Conservation (phyloP, 306 rosid species). For the Spatholobus suberectus region DNA sequence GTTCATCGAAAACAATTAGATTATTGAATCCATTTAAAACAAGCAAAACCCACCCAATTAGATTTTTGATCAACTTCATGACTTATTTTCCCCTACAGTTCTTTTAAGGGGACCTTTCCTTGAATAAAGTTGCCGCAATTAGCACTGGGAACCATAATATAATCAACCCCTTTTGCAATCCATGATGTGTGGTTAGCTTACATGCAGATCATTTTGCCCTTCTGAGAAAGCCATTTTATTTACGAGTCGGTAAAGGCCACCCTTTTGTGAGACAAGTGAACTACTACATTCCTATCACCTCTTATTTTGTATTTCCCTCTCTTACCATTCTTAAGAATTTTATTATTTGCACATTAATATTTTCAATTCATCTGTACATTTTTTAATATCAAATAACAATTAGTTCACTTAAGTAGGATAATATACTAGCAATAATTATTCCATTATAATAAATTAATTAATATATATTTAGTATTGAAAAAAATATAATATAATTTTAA, state of each 20-base stretch:
- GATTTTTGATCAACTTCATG: background rate
- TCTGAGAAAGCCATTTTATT: background rate
- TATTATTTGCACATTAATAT: background rate
- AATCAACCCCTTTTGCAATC: background rate
- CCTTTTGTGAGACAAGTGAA: background rate
- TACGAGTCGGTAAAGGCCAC: background rate
- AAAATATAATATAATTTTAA: no score
- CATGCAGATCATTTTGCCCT: background rate
- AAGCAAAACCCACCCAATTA: background rate
- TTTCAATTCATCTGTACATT: background rate
- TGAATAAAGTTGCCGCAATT: constrained; percentile 1
- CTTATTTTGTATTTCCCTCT: background rate
- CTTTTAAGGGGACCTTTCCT: background rate
- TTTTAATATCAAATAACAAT: background rate
- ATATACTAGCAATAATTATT: no score
- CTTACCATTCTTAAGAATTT: background rate
- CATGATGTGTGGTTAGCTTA: background rate
- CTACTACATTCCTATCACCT: background rate
- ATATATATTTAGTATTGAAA: no score
- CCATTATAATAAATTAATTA: no score
- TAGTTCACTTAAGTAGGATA: no score
- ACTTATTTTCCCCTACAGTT: no score
- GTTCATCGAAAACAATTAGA: background rate
- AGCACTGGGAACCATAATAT: background rate
- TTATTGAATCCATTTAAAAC: background rate